Evolutionary conservation across 345 rosid species (phyloP), one percentile per base, ranked within the genome.

Genomic region (Camelina hispida): DNA sequence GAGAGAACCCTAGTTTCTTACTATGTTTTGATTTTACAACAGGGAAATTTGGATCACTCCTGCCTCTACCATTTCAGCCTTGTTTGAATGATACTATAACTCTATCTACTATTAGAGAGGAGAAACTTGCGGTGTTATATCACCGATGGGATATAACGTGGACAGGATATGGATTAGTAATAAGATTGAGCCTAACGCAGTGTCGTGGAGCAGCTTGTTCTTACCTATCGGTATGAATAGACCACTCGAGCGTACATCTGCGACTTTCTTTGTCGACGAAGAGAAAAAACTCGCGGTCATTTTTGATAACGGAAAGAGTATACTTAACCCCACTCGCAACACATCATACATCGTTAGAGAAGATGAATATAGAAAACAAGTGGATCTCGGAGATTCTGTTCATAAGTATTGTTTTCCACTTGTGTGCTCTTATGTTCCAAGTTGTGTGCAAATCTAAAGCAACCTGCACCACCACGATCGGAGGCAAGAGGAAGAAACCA

Each of bases 351-450:
- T 66, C 13, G n/a, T 32, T 48, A 32, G 58, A 48, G 69, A 32
- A 2, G 1, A 50, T 34, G 47, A 7, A 18, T 34, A 32, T 15
- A 4, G 2, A 9, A 32, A 66, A 66, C 13, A 18, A 34, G 30
- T 50, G 17, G 46, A 50, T 66, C 46, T 48, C 7, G 46, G 46
- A 18, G 32, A 47, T 1, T 16, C 43, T 44, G 10, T 1, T 10
- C 10, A 16, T 9, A 3, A 6, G 1, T 16, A n/a, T 46, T 9
- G 1, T 12, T 32, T 50, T 66, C 32, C 58, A 18, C 10, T 6
- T 66, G 46, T 34, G 9, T 66, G 32, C 58, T 66, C 70, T 18
- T 66, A 28, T 50, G 57, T 34, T 50, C 58, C 70, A 66, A 66
- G 70, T 34, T 32, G 14, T 17, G 70, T 50, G 58, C 70, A 66